A percentile compares a stretch with the other conserved stretches of the same genome.
Conservation (phyloP, 1,139 yeast genomes). For the Barnettozyma hawaiiensis region DNA sequence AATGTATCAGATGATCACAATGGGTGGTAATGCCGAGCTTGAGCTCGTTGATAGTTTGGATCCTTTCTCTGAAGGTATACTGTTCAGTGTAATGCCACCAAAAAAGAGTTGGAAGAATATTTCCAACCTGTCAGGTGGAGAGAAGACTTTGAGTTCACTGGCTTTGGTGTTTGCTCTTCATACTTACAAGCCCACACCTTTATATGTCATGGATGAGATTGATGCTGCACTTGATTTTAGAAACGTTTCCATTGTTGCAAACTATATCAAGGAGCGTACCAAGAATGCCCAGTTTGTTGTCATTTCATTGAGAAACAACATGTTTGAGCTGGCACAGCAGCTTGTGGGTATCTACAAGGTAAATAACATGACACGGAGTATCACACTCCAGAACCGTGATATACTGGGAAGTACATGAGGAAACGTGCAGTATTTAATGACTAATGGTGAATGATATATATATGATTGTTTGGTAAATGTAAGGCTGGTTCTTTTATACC, state of each 20-base stretch:
- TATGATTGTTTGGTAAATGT: too few species aligned
- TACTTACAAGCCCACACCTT: conserved; percentile 93
- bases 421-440: not conserved
- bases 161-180: conserved; percentile 96
- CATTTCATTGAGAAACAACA: conserved; percentile 88
- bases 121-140: conserved; percentile 95
- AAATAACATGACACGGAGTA: conserved; percentile 82
- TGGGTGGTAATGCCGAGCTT: conserved; percentile 98
- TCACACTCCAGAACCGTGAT: conserved; percentile 66
- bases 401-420: conserved; percentile 17
- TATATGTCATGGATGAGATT: conserved; percentile 98
- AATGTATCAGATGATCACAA: conserved; percentile 97
- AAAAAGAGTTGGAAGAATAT: conserved; percentile 97
- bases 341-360: conserved; percentile 94
- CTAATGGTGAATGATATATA: too few species aligned
- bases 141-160: conserved; percentile 88
- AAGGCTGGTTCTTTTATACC: too few species aligned
- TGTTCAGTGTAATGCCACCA: conserved; percentile 98
- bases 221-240: conserved; percentile 98
- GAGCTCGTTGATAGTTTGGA: conserved; percentile 94
- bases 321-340: conserved; percentile 95
- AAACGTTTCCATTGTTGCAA: conserved; percentile 95
- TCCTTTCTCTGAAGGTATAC: conserved; percentile 96
- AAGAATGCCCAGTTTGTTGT: conserved; percentile 96
- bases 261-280: conserved; percentile 91